Percentiles rank a stretch among this genome's conserved stretches.
These are phyloP conservation scores for Ophiosphaerella herpotricha DNA, from an alignment of 2,329 filamentous ascomycete genomes.

Conservation along the genomic window DNA sequence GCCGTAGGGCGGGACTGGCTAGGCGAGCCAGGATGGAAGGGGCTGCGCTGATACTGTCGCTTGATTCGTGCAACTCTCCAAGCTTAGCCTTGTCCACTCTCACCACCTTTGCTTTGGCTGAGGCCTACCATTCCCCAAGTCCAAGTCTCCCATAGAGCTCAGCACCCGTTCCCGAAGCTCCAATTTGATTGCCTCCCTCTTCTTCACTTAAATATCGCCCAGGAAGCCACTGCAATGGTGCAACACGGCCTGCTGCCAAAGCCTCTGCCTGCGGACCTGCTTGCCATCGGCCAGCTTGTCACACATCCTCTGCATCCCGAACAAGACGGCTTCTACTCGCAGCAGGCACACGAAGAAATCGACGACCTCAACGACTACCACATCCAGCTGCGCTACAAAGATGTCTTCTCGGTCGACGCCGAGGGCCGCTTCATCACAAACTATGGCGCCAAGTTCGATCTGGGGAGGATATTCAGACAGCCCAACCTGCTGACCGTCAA, in stretches of 20 bases:
- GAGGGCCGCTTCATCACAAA: conserved; percentile 46
- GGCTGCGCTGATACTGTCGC: conserved; percentile 16
- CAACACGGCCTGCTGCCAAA: conserved; percentile 44
- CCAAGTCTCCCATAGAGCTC: background rate
- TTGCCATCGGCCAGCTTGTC: conserved; percentile 44
- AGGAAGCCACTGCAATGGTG: conserved; percentile 28
- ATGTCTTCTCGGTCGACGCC: conserved; percentile 43
- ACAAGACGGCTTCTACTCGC: conserved; percentile 42
- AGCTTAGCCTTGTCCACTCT: conserved; percentile 13
- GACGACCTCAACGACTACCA: conserved; percentile 47
- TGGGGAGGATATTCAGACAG: conserved; percentile 44
- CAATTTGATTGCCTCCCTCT: background rate
- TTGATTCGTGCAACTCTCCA: conserved; percentile 18
- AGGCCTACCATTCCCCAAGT: conserved; percentile 3
- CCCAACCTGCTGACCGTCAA: conserved; percentile 43
- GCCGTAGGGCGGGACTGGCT: conserved; percentile 20
- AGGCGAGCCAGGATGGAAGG: conserved; percentile 22
- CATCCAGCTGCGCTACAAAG: conserved; percentile 46
- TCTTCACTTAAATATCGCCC: background rate
- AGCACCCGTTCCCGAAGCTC: background rate
- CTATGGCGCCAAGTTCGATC: conserved; percentile 46
- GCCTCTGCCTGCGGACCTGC: conserved; percentile 39
- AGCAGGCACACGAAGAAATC: conserved; percentile 37
- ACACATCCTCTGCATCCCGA: conserved; percentile 45
- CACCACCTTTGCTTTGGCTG: conserved; percentile 6